Conservation (phyloP, 2,329 filamentous ascomycete genomes). For the Aspergillus sp. region DNA sequence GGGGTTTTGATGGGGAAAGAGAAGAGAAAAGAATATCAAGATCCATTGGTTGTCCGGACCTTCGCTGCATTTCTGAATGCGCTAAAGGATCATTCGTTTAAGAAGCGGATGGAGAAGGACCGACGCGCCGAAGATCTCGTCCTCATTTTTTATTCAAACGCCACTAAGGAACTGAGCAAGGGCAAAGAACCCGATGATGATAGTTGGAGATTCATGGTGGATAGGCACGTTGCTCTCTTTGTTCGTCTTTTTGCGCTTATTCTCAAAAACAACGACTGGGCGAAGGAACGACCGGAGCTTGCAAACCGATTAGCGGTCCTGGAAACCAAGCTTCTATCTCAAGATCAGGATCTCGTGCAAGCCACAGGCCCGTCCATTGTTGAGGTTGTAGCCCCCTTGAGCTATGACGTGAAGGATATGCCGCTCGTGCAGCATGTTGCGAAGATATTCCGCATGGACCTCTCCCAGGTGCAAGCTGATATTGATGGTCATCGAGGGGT, state of each 20-base stretch:
- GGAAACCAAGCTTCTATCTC: slow-evolving; percentile 89
- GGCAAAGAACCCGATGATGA: slow-evolving; percentile 76
- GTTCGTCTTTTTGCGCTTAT: slow-evolving; percentile 80
- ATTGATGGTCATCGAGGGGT: slow-evolving; percentile 75
- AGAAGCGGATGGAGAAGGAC: slow-evolving; percentile 91
- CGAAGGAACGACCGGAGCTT: slow-evolving; percentile 81
- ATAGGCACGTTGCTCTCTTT: slow-evolving; percentile 92
- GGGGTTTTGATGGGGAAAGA: slow-evolving; percentile 80
- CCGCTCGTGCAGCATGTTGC: slow-evolving; percentile 84
- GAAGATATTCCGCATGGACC: slow-evolving; percentile 77
- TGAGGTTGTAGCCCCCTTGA: slow-evolving; percentile 79
- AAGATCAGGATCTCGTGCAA: slow-evolving; percentile 85
- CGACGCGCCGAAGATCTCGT: slow-evolving; percentile 88
- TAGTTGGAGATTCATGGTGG: slow-evolving; percentile 85
- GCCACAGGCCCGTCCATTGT: slow-evolving; percentile 62
- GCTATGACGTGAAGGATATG: slow-evolving; percentile 96
- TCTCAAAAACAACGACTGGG: slow-evolving; percentile 79
- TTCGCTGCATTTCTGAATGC: slow-evolving; percentile 94
- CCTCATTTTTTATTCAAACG: slow-evolving; percentile 93
- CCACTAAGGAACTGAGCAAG: slow-evolving; percentile 85
- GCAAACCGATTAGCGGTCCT: slow-evolving; percentile 74
- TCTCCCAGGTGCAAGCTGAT: slow-evolving; percentile 79
- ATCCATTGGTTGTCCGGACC: slow-evolving; percentile 85
- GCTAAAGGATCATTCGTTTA: slow-evolving; percentile 84
- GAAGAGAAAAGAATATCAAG: slow-evolving; percentile 81